Conservation (phyloP, 371 early-diverging fungal species). For the Mucor sp. region DNA sequence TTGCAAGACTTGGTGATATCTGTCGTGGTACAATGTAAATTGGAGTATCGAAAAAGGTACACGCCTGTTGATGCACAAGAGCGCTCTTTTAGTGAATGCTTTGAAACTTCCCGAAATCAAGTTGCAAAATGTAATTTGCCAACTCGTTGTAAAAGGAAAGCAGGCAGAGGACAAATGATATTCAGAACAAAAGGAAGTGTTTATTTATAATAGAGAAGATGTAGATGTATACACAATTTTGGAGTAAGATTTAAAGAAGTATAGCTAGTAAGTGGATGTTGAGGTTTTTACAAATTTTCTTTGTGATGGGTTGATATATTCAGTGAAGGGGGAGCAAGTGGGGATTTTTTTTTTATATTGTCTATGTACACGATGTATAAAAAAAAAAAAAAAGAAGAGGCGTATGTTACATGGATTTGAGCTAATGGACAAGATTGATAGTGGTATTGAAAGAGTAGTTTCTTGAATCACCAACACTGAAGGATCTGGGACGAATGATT, state of each 20-base stretch:
- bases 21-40: not conserved
- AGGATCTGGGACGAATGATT: conserved; percentile 27
- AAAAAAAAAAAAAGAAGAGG: not conserved
- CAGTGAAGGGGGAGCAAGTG: not conserved
- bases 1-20: not conserved
- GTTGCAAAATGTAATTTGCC: not conserved
- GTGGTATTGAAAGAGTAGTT: conserved; percentile 3
- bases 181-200: not conserved
- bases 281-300: not conserved
- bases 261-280: not conserved
- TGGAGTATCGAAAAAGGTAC: not conserved
- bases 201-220: not conserved
- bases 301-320: not conserved
- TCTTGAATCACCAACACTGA: conserved; percentile 30
- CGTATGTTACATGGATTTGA: not conserved
- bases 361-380: not conserved
- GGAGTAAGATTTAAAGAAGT: not conserved
- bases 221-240: not conserved
- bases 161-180: not conserved
- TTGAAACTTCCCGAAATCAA: not conserved
- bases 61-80: not conserved
- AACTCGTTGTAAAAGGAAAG: not conserved
- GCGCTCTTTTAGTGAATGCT: not conserved
- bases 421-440: conserved; percentile 24
- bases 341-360: not conserved